A percentile compares a stretch with the other conserved stretches of the same genome.
phyloP scores from a whole-genome alignment of 208 protist genomes.

The Acanthamoeba healyi region DNA sequence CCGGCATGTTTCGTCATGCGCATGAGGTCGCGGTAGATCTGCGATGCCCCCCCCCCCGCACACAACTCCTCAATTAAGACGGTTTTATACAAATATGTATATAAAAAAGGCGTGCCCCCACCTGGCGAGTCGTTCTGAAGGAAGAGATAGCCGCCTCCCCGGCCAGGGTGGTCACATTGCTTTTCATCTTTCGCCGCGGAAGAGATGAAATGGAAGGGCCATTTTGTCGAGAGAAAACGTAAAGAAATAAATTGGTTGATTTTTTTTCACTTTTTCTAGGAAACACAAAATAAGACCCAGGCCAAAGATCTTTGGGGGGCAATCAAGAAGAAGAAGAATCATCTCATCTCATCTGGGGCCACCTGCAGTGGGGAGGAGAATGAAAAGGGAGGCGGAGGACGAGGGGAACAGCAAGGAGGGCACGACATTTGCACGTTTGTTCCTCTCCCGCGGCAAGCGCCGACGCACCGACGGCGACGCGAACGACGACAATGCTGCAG shows the following conservation, averaged over 20 bases:
- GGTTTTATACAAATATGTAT: background rate
- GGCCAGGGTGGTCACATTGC: slow-evolving; percentile 20
- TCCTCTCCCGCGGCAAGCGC: background rate
- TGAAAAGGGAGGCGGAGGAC: no score
- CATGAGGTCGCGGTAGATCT: slow-evolving; percentile 63
- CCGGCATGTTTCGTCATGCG: slow-evolving; percentile 47
- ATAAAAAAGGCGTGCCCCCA: background rate
- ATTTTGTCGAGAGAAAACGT: background rate
- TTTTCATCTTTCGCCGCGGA: background rate
- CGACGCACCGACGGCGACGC: background rate
- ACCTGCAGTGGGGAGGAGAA: no score
- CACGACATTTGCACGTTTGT: background rate
- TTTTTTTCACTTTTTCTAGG: background rate
- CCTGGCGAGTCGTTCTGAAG: background rate
- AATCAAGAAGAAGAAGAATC: no score
- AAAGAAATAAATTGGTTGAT: background rate
- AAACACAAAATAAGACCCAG: background rate
- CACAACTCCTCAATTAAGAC: background rate
- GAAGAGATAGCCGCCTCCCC: slow-evolving; percentile 24
- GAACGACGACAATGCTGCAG: background rate
- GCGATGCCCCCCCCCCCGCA: background rate
- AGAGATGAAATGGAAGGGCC: background rate
- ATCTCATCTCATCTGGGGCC: no score
- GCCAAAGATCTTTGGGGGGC: no score
- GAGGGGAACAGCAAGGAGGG: no score